Percentiles rank a stretch among this genome's conserved stretches.
Evolutionary conservation across 768 basidiomycete species (phyloP).

Genomic region (Lentinula edodes): DNA sequence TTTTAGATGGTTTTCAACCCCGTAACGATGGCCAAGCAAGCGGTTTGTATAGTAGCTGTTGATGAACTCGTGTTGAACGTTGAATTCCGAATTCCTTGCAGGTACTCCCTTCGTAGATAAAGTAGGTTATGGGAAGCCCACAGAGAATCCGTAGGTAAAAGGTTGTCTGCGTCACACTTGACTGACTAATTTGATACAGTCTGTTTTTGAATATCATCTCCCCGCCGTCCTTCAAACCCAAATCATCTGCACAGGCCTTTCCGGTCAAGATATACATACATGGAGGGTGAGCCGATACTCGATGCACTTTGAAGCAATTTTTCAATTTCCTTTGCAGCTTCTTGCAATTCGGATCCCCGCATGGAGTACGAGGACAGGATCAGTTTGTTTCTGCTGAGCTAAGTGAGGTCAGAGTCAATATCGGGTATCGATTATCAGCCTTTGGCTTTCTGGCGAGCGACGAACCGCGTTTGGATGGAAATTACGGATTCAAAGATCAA

Average conservation of each 20-base stretch:
- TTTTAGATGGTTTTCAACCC: slow-evolving; percentile 56
- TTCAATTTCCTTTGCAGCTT: slow-evolving; percentile 37
- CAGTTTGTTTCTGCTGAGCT: slow-evolving; percentile 62
- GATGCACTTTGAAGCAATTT: neutral
- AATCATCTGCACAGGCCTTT: slow-evolving; percentile 27
- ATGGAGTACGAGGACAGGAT: slow-evolving; percentile 52
- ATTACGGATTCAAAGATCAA: slow-evolving; percentile 83
- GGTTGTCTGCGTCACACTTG: neutral
- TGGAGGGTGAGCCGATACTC: slow-evolving; percentile 47
- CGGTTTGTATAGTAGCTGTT: slow-evolving; percentile 22
- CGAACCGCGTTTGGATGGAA: slow-evolving; percentile 55
- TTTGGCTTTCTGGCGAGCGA: slow-evolving; percentile 74
- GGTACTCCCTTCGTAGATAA: slow-evolving; percentile 48
- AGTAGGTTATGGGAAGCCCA: slow-evolving; percentile 61
- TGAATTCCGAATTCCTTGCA: slow-evolving; percentile 14
- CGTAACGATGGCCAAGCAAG: slow-evolving; percentile 58
- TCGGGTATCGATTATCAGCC: slow-evolving; percentile 71
- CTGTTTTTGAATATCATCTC: slow-evolving; percentile 61
- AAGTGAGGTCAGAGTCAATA: slow-evolving; percentile 69
- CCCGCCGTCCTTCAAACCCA: slow-evolving; percentile 41
- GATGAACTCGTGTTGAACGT: neutral
- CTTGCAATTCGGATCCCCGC: slow-evolving; percentile 75
- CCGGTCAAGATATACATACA: slow-evolving; percentile 76
- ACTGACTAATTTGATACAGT: slow-evolving; percentile 21
- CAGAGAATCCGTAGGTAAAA: slow-evolving; percentile 58